These are phyloP conservation scores for Erodium texanum DNA, from an alignment of 441 rosid genomes.

Conservation along the genomic window DNA sequence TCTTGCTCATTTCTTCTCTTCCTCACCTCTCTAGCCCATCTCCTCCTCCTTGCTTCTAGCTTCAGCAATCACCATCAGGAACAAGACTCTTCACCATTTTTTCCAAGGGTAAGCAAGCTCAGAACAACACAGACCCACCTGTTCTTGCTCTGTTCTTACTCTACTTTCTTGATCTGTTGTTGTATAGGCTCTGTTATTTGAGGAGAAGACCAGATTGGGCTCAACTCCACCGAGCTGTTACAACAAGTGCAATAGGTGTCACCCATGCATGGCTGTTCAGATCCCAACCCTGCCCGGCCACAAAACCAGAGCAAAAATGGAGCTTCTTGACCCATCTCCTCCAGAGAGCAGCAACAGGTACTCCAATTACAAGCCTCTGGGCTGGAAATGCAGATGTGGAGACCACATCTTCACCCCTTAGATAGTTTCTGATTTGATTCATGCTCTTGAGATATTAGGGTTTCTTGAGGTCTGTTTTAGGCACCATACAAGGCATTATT, in stretches of 20 bases:
- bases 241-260: constrained; percentile 76
- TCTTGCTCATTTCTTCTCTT: neutral
- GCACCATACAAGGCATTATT: too few species aligned
- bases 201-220: constrained; percentile 68
- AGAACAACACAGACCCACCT: too few species aligned
- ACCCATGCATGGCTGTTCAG: constrained; percentile 83
- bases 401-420: constrained; percentile 65
- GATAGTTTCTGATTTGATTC: constrained; percentile 7
- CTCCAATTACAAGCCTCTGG: constrained; percentile 72
- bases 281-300: constrained; percentile 48
- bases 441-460: neutral
- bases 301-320: neutral
- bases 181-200: constrained; percentile 34
- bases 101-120: neutral
- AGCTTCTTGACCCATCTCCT: constrained; percentile 20
- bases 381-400: constrained; percentile 74
- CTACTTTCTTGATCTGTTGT: too few species aligned
- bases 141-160: too few species aligned
- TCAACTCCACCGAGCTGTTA: constrained; percentile 86
- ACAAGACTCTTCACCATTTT: neutral
- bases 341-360: constrained; percentile 2
- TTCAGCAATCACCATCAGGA: neutral
- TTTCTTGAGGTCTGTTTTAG: too few species aligned
- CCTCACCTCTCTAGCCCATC: neutral
- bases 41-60: neutral